Conservation (phyloP, 345 rosid genomes). For the Iberis pinnata region DNA sequence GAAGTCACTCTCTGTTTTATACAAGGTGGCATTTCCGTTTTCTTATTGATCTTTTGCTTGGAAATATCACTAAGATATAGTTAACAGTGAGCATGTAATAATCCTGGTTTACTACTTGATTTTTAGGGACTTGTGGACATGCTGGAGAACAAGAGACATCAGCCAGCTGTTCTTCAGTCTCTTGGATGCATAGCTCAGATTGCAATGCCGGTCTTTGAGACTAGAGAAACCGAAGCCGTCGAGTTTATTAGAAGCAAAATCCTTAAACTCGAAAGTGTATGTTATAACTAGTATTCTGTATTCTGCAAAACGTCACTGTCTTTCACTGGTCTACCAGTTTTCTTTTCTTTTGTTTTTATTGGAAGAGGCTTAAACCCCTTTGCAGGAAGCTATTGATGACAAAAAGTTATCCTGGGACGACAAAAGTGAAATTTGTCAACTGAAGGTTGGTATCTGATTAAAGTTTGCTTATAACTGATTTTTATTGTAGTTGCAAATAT, state of each 20-base stretch:
- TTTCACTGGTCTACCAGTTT: slow-evolving; percentile 7
- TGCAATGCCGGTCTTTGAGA: slow-evolving; percentile 95
- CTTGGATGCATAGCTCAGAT: slow-evolving; percentile 96
- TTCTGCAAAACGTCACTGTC: slow-evolving; percentile 16
- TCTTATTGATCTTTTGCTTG: slow-evolving; percentile 4
- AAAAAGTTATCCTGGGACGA: slow-evolving; percentile 57
- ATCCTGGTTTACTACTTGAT: slow-evolving; percentile 26
- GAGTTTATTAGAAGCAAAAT: slow-evolving; percentile 74
- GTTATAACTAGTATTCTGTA: slow-evolving; percentile 28
- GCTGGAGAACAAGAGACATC: slow-evolving; percentile 82
- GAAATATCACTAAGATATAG: neutral
- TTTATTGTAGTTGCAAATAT: neutral
- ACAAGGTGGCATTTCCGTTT: slow-evolving; percentile 51
- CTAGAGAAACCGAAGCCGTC: slow-evolving; percentile 79
- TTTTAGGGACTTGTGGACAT: slow-evolving; percentile 90
- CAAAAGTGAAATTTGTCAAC: slow-evolving; percentile 70
- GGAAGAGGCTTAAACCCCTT: slow-evolving; percentile 15
- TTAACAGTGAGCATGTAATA: slow-evolving; percentile 16
- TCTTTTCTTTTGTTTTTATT: slow-evolving; percentile 16
- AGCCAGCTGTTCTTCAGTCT: slow-evolving; percentile 88
- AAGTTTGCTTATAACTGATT: neutral
- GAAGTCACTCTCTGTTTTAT: slow-evolving; percentile 87
- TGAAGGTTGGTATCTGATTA: slow-evolving; percentile 61
- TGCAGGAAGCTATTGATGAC: slow-evolving; percentile 59
- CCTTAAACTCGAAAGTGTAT: slow-evolving; percentile 52